Evolutionary conservation across 1,284 basidiomycete species (phyloP).

Genomic region (Ganoderma lucidum): DNA sequence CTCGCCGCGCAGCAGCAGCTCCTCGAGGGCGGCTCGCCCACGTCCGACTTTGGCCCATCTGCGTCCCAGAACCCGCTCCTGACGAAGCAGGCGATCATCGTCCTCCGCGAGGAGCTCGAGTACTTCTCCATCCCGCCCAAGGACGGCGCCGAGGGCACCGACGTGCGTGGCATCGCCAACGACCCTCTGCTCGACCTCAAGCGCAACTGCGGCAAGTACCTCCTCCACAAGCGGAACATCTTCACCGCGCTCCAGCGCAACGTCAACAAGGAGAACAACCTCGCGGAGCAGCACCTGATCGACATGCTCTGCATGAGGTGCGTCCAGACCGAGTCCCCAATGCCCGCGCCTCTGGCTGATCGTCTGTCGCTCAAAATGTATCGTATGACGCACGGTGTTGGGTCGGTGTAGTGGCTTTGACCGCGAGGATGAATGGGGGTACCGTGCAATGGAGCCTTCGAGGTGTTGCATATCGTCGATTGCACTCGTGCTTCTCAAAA

Average conservation of each 20-base stretch:
- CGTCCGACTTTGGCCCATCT: constrained; percentile 68
- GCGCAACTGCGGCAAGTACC: constrained; percentile 83
- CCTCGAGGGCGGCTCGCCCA: constrained; percentile 62
- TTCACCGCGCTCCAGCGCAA: constrained; percentile 99
- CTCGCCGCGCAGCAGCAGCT: constrained; percentile 84
- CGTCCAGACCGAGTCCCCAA: constrained; percentile 30
- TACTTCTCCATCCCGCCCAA: constrained; percentile 97
- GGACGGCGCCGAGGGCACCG: constrained; percentile 66
- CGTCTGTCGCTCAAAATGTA: neutral
- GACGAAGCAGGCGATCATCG: constrained; percentile 98
- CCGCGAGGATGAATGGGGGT: constrained; percentile 97
- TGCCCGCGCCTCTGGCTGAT: constrained; percentile 8
- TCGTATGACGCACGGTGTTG: neutral
- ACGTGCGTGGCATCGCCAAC: constrained; percentile 83
- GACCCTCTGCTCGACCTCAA: constrained; percentile 80
- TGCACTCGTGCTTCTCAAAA: constrained; percentile 96
- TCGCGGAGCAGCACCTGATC: constrained; percentile 98
- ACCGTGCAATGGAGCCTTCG: constrained; percentile 93
- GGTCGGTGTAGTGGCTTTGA: constrained; percentile 82
- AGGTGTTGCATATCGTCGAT: constrained; percentile 98
- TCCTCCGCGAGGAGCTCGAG: constrained; percentile 96
- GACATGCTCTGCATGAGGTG: constrained; percentile 99
- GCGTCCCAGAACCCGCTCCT: constrained; percentile 89
- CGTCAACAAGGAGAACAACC: constrained; percentile 99
- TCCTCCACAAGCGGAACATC: constrained; percentile 91